These are phyloP conservation scores for Wolfiporia cocos DNA, from an alignment of 1,284 basidiomycete genomes.

Conservation along the genomic window DNA sequence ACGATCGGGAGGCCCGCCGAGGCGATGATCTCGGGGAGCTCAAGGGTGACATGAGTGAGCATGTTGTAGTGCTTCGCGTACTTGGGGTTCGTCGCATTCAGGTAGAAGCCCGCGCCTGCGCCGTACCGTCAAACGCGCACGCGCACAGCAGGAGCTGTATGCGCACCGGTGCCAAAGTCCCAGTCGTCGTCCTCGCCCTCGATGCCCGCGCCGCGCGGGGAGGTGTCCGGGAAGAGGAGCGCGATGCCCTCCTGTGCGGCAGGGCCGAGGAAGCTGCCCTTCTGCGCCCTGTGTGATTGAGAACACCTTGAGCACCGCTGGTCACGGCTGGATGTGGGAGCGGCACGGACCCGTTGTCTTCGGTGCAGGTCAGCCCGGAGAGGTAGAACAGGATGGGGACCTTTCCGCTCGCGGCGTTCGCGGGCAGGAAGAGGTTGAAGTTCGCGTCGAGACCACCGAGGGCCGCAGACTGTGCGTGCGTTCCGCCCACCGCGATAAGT, in stretches of 20 bases:
- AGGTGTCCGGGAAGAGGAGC: conserved; percentile 94
- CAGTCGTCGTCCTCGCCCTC: conserved; percentile 85
- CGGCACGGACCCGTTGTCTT: conserved; percentile 79
- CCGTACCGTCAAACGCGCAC: background rate
- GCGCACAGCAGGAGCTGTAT: background rate
- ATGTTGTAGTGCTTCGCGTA: conserved; percentile 89
- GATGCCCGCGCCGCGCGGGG: conserved; percentile 88
- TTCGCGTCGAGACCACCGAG: conserved; percentile 78
- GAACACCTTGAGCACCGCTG: background rate
- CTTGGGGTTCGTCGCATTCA: conserved; percentile 80
- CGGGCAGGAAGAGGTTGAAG: conserved; percentile 91
- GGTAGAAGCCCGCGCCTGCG: conserved; percentile 86
- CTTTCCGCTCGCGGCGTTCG: conserved; percentile 47
- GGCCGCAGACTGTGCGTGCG: conserved; percentile 43
- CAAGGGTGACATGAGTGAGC: conserved; percentile 77
- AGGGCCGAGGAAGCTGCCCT: conserved; percentile 78
- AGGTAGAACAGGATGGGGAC: conserved; percentile 89
- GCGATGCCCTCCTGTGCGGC: conserved; percentile 85
- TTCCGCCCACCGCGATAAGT: too few relatives aligned
- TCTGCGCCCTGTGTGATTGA: conserved; percentile 61
- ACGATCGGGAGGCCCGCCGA: conserved; percentile 65
- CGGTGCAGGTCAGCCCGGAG: conserved; percentile 91
- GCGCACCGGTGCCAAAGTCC: conserved; percentile 81
- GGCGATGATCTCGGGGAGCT: conserved; percentile 76
- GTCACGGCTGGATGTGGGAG: background rate